Evolutionary conservation across 148 eudicot species (phyloP), one percentile per base, ranked within the genome.

Genomic region (Simmondsia chinensis): DNA sequence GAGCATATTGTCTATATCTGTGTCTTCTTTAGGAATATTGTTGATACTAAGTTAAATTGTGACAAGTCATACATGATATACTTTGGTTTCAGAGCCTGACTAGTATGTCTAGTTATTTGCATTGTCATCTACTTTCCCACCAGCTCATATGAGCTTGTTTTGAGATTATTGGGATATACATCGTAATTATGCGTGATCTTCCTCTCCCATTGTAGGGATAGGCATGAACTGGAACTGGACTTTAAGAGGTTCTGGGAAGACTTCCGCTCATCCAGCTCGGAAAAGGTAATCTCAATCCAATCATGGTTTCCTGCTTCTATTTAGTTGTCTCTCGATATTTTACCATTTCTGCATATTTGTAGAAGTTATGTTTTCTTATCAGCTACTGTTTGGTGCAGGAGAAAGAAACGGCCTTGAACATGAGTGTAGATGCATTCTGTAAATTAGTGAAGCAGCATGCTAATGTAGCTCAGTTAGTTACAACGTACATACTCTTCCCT

Each of bases 211-310:
- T 51, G 38, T 76, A 86, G 96, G 62, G 79, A 77, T 64, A 82
- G 68, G 61, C 68, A 82, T 75, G 95, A 93, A 56, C 52, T 93
- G 70, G 99, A 93, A 63, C 61, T 73, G 80, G 96, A 82, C 68
- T 93, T 93, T 60, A 93, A 76, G 78, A 86, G 89, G 72, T 69
- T 70, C 38, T 93, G 99, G 99, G 99, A 93, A 60, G 94, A 82
- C 52, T 93, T 93, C 42, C 89, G 96, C 39, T 77, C 94, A 38
- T 93, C 96, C 48, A 80, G 73, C 67, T 79, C 83, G 50, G 99
- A 93, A 66, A 93, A 86, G 88, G 99, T 82, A 54, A 20, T 12
- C 42, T 26, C 27, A 30, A 53, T n/a, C 47, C 22, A 17, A 13
- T 33, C 22, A 23, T 33, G 32, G 9, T 14, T 48, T 47, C 20